Base-by-base conservation (phyloP, 2,329 filamentous ascomycete genomes). In the Claviceps capensis region DNA sequence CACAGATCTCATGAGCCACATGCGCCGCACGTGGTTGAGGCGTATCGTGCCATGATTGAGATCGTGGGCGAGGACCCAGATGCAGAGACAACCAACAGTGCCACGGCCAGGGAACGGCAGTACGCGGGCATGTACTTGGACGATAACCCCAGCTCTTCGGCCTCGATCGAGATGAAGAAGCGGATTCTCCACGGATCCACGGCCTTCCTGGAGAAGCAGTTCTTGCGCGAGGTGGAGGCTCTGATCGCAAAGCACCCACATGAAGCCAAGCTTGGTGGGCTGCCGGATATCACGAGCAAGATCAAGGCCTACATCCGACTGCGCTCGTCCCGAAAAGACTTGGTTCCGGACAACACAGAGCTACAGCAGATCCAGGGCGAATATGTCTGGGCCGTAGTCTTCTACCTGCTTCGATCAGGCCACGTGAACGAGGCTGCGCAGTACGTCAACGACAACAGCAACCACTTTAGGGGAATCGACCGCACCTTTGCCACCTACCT, bases 361-460 rank as follows among this genome's bases (percentile, higher is more conserved):
- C 74, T 96, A 47, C 88, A 95, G 66, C 81, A 83, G 65, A 77
- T 90, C 47, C 81, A 82, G 43, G 82, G 86, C 49, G 90, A 95
- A 64, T 93, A 85, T 62, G 85, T 90, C 57, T 98, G 93, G 93
- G 89, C 90, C 44, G 77, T 96, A 48, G 82, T 98, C 45, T 98
- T 94, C 71, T 97, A 88, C 67, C 78, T 97, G 42, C 72, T 98
- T 23, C 82, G 93, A 46, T 85, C 85, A 55, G 93, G 93, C 48
- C 83, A 95, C 58, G 76, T 93, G 50, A 77, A 78, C 16, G 91
- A 97, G 66, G 91, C 91, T 16, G 83, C 86, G 34, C 78, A 86
- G 56, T 98, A 96, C 65, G 88, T 97, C 53, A 84, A 84, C 60
- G 78, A 81, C 56, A 86, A 91, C 63, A 80, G 82, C 59, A 79